Conservation (phyloP, 441 rosid species). For the Croton laevigatus region DNA sequence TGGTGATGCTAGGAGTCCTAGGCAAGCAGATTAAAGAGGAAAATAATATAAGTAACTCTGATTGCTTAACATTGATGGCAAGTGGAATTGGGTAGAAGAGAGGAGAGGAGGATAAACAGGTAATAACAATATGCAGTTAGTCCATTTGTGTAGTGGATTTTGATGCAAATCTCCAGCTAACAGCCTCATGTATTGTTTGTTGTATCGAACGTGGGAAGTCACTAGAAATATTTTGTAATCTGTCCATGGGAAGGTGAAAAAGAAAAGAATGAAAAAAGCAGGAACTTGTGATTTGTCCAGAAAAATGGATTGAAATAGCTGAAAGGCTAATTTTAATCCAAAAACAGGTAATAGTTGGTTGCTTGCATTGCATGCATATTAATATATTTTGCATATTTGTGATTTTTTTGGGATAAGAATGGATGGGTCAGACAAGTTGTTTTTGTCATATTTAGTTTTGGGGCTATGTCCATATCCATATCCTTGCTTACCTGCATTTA, state of each 20-base stretch:
- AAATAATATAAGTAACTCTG: neutral
- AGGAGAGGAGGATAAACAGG: neutral
- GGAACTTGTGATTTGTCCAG: neutral
- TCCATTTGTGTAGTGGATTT: neutral
- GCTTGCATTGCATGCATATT: too few relatives aligned
- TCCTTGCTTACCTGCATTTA: too few relatives aligned
- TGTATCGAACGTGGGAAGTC: neutral
- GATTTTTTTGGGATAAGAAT: too few relatives aligned
- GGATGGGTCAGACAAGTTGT: too few relatives aligned
- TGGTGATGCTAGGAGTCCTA: constrained; percentile 52
- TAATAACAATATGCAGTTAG: too few relatives aligned
- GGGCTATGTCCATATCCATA: too few relatives aligned
- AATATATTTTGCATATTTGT: too few relatives aligned
- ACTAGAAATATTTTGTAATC: neutral
- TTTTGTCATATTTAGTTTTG: too few relatives aligned
- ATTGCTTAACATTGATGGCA: neutral
- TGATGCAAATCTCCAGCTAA: neutral
- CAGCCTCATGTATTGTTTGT: neutral
- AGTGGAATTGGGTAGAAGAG: neutral
- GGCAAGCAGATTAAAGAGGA: constrained; percentile 50
- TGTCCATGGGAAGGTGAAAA: neutral
- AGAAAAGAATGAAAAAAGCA: neutral
- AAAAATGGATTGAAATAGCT: neutral
- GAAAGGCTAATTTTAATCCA: neutral
- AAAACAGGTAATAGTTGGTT: neutral